Evolutionary conservation across 2,329 filamentous ascomycete genomes (phyloP).

Genomic region (Bipolaris victoriae): DNA sequence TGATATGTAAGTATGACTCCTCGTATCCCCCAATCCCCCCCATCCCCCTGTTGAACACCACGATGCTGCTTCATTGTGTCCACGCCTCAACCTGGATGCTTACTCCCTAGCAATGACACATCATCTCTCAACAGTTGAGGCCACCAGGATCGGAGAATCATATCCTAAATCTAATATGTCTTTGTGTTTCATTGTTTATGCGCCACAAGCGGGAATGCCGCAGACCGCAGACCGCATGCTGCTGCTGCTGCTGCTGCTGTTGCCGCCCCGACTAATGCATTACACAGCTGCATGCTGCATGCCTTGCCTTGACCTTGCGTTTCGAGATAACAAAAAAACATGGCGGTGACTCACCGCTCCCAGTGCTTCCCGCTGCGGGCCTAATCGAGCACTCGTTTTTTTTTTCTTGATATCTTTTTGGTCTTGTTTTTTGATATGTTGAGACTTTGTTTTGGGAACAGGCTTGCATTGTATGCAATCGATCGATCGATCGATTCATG

Average conservation of each 20-base stretch:
- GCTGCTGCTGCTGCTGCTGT: neutral
- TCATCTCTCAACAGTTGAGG: neutral
- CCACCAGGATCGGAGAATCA: neutral
- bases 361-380: neutral
- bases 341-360: slow-evolving; percentile 8
- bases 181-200: neutral
- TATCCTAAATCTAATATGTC: neutral
- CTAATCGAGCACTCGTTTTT: neutral
- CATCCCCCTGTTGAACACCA: neutral
- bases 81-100: neutral
- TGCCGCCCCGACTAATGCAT: neutral
- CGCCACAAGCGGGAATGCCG: neutral
- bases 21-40: neutral
- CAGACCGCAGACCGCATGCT: neutral
- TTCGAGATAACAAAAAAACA: neutral
- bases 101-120: neutral
- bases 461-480: neutral
- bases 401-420: neutral
- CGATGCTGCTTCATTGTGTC: neutral
- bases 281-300: neutral
- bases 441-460: neutral
- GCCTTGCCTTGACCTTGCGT: neutral
- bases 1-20: too few relatives aligned
- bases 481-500: neutral
- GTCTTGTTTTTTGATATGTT: neutral